Evolutionary conservation across 2,329 filamentous ascomycete species (phyloP).

Genomic region (Shiraia bambusicola): DNA sequence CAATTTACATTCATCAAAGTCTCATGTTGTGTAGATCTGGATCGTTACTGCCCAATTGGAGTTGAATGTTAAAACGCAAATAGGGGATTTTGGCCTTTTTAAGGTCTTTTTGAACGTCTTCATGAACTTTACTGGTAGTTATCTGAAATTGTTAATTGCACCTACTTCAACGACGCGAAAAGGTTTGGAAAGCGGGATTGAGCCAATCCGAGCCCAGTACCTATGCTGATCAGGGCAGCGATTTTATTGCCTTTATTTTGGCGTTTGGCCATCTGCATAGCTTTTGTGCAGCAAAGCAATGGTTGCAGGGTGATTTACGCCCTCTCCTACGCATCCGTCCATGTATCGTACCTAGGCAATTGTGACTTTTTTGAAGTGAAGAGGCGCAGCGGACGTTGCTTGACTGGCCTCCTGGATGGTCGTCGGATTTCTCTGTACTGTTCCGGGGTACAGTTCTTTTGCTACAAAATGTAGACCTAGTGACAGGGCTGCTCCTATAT

Average conservation of each 20-base stretch:
- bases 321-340: neutral
- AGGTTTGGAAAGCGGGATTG: neutral
- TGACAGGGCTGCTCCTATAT: neutral
- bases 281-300: neutral
- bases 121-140: neutral
- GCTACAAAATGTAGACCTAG: neutral
- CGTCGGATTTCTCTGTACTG: neutral
- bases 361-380: neutral
- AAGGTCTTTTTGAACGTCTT: neutral
- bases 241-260: neutral
- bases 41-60: neutral
- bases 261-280: neutral
- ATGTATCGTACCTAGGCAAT: neutral
- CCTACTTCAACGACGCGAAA: neutral
- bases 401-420: slow-evolving; percentile 1
- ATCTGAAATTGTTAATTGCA: neutral
- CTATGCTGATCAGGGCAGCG: neutral
- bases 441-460: neutral
- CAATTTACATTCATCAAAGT: neutral
- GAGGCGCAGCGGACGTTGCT: neutral
- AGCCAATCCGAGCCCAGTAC: neutral
- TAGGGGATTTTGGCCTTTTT: neutral
- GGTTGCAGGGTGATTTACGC: neutral
- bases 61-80: slow-evolving; percentile 1
- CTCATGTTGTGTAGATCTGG: neutral